A percentile compares a stretch with the other conserved stretches of the same genome.
Conservation (phyloP, 371 early-diverging fungal species). For the Zancudomyces culisetae region DNA sequence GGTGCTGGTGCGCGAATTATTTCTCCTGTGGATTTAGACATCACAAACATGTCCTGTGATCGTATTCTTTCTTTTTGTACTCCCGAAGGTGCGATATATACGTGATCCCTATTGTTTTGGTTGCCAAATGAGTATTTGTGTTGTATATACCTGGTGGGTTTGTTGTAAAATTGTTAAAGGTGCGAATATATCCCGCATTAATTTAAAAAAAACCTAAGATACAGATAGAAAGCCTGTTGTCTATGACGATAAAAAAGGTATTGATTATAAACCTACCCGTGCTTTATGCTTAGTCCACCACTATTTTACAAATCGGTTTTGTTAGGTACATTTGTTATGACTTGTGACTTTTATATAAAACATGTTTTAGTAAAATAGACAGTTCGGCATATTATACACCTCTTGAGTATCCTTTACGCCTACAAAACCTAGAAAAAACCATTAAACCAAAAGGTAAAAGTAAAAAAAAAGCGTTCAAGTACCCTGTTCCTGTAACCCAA, state of each 20-base stretch:
- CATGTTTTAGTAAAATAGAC: neutral
- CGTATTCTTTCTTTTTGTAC: constrained; percentile 90
- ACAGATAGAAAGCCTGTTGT: no score
- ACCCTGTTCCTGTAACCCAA: constrained; percentile 87
- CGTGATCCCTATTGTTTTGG: constrained; percentile 43
- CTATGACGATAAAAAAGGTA: neutral
- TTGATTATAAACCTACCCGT: neutral
- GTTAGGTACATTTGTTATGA: constrained; percentile 76
- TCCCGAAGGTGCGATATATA: constrained; percentile 78
- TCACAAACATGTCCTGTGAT: constrained; percentile 67
- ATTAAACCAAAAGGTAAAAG: neutral
- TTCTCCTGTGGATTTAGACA: constrained; percentile 36
- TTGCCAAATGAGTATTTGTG: no score
- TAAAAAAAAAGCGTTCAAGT: neutral
- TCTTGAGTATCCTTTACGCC: no score
- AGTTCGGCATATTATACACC: neutral
- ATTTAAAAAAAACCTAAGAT: no score
- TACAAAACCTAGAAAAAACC: neutral
- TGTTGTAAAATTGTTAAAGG: no score
- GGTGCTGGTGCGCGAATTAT: constrained; percentile 48
- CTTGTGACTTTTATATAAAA: constrained; percentile 36
- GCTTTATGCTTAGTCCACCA: neutral
- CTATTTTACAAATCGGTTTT: constrained; percentile 4
- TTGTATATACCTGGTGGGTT: no score
- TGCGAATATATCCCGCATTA: no score